Evolutionary conservation across 345 rosid genomes (phyloP).

Genomic region (Eucalyptus globulus): DNA sequence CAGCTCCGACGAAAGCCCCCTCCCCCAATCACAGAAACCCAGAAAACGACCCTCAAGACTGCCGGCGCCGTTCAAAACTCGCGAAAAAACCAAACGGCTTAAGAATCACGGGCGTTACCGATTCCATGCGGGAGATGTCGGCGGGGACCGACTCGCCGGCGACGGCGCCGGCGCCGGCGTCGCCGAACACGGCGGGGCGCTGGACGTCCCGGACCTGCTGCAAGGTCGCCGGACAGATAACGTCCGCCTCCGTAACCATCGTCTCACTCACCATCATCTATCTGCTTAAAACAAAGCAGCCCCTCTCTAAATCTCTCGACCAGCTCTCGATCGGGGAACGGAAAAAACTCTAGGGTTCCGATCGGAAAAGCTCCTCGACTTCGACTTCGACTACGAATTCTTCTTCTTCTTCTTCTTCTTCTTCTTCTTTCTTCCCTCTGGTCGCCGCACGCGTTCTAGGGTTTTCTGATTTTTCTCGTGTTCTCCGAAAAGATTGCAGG

Average conservation of each 20-base stretch:
- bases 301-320: neutral
- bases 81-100: neutral
- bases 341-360: neutral
- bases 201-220: neutral
- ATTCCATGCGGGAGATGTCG: neutral
- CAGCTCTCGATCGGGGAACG: neutral
- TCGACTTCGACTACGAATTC: neutral
- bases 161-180: neutral
- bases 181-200: neutral
- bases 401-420: neutral
- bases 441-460: neutral
- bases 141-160: neutral
- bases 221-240: neutral
- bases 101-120: neutral
- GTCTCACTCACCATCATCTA: neutral
- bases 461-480: neutral
- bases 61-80: neutral
- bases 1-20: neutral
- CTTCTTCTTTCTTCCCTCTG: neutral
- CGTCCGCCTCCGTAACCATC: constrained; percentile 1
- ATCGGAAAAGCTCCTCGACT: neutral
- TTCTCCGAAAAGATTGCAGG: neutral
- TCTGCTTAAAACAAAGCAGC: neutral
- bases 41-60: neutral
- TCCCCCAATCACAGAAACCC: neutral